Evolutionary conservation across 2,329 filamentous ascomycete genomes (phyloP).

Genomic region (Diaporthe australafricana): DNA sequence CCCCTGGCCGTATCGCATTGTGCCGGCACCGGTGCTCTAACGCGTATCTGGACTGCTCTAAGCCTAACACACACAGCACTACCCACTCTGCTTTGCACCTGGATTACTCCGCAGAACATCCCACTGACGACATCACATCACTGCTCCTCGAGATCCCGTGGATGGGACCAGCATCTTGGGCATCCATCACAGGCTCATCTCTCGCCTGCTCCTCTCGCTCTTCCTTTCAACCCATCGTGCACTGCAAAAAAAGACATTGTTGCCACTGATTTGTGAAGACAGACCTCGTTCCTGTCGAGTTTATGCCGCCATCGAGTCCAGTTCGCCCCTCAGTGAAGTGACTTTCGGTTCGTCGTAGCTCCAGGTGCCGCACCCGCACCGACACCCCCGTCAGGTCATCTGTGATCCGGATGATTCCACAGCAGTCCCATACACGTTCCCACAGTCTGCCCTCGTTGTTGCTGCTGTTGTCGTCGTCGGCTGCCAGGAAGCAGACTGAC

Average conservation of each 20-base stretch:
- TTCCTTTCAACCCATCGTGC: background rate
- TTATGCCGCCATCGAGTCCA: background rate
- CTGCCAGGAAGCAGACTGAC: conserved; percentile 26
- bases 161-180: conserved; percentile 9
- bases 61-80: background rate
- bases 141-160: conserved; percentile 1
- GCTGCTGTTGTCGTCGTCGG: background rate
- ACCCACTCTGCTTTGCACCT: background rate
- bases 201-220: background rate
- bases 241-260: background rate
- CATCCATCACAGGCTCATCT: conserved; percentile 11
- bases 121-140: conserved; percentile 25
- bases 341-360: conserved; percentile 13
- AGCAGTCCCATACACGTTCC: background rate
- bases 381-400: conserved; percentile 20
- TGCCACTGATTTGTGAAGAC: background rate
- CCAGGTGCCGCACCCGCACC: background rate
- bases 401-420: conserved; percentile 17
- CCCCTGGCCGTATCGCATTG: background rate
- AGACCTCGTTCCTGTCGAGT: background rate
- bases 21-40: conserved; percentile 11
- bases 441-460: conserved; percentile 7
- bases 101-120: conserved; percentile 24
- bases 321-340: conserved; percentile 9
- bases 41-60: background rate